Conservation (phyloP, 2,329 filamentous ascomycete species). For the Pleochaeta shiraiana region DNA sequence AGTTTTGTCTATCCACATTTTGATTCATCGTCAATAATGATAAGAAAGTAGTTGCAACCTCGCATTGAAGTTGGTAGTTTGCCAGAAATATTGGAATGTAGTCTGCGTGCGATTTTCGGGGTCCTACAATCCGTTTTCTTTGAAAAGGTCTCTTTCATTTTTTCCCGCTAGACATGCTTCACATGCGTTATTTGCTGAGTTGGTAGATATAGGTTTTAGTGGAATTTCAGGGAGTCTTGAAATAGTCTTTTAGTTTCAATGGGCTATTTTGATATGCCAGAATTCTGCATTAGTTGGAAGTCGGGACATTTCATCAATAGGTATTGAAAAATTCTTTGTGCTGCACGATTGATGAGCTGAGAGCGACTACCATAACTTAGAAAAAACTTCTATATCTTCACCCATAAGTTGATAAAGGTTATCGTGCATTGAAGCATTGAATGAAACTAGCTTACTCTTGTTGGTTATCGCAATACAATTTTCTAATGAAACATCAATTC, state of each 20-base stretch:
- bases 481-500: background rate
- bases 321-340: background rate
- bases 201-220: background rate
- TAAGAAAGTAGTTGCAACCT: no score
- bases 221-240: background rate
- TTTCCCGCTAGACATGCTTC: background rate
- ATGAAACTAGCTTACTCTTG: background rate
- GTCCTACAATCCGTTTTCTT: background rate
- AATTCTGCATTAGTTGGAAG: background rate
- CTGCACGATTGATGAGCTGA: background rate
- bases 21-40: no score
- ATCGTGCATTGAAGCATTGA: background rate
- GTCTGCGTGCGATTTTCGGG: background rate
- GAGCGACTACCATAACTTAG: background rate
- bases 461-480: background rate
- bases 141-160: background rate
- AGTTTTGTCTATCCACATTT: no score
- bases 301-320: background rate
- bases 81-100: background rate
- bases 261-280: background rate
- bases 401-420: background rate
- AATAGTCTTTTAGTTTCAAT: background rate
- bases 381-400: background rate
- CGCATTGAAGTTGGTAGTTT: background rate
- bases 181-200: background rate